A percentile compares a stretch with the other conserved stretches of the same genome.
Evolutionary conservation across 257 asterid genomes (phyloP).

Genomic region (Jacaranda mimosifolia): DNA sequence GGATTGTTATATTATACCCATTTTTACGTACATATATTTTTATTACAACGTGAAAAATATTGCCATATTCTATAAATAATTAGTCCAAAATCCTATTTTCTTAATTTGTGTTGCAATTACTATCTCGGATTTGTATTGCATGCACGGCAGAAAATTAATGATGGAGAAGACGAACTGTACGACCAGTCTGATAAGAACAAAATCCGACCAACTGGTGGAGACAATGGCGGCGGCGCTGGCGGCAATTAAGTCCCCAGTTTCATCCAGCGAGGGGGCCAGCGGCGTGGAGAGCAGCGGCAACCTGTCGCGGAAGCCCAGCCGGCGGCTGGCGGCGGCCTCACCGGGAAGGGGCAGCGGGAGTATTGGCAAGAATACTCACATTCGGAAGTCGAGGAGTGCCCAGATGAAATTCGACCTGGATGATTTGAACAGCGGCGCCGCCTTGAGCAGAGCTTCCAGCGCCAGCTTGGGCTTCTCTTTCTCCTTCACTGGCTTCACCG

Average conservation of each 20-base stretch:
- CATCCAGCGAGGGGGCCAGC: constrained; percentile 37
- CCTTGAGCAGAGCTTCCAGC: constrained; percentile 94
- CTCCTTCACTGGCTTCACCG: constrained; percentile 87
- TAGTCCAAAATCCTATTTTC: not conserved
- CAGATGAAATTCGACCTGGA: constrained; percentile 87
- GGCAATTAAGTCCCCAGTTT: constrained; percentile 56
- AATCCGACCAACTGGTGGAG: constrained; percentile 88
- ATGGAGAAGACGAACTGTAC: constrained; percentile 57
- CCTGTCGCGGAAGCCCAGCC: constrained; percentile 76
- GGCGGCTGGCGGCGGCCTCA: constrained; percentile 59
- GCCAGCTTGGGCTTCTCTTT: constrained; percentile 94
- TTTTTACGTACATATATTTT: no score
- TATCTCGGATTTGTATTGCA: not conserved
- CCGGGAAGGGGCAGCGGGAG: constrained; percentile 67
- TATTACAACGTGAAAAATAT: no score
- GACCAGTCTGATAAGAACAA: constrained; percentile 70
- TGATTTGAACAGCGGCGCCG: constrained; percentile 91
- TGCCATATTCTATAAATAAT: no score
- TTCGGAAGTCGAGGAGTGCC: constrained; percentile 89
- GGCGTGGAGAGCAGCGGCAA: constrained; percentile 40
- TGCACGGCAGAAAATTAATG: constrained; percentile 8
- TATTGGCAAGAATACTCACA: constrained; percentile 59
- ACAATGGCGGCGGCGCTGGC: constrained; percentile 76
- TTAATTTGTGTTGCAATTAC: not conserved
- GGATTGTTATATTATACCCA: no score